Evolutionary conservation across 2,329 filamentous ascomycete genomes (phyloP), one percentile per base, ranked within the genome.

Genomic region (Allantophomopsis lycopodina): DNA sequence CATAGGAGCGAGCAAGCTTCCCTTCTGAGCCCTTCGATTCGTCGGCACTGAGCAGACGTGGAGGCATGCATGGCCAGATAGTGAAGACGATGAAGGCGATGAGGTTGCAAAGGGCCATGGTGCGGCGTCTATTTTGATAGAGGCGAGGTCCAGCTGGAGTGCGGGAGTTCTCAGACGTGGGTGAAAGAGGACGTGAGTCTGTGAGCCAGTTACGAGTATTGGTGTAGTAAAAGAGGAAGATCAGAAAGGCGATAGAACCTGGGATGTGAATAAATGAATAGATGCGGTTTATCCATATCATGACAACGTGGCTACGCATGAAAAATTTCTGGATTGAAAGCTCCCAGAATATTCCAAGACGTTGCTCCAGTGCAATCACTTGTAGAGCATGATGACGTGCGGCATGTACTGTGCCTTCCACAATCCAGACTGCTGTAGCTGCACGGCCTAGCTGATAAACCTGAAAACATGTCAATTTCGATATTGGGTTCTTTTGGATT

Each of bases 261-360:
- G 80, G 81, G 42, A 85, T 85, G 56, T 85, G 81, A 50, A 86
- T 83, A 58, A 83, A 84, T 5, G 79, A 83, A 59, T 85, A 85
- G 20, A 73, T 68, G 51, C 79, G 70, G 58, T 85, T 85, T 49
- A 77, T 81, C 71, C 71, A 83, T 47, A 65, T 71, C 63, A 86
- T 70, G 33, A 79, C 50, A 20, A 61, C 53, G 2, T 75, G 68
- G 38, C 68, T 67, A 15, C 60, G 55, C 37, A 76, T 59, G 52
- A 76, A 73, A 55, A 62, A 69, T 28, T 57, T 56, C 57, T 85
- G 80, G 35, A 84, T 66, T 11, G 61, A 61, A 3, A 73, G 58
- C 55, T 85, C 80, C 60, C 68, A 65, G 56, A 83, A 84, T 21
- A 84, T 68, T 42, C 71, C 66, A 2, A 83, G 62, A 1, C 56